Evolutionary conservation across 2,329 filamentous ascomycete genomes (phyloP), one percentile per base, ranked within the genome.

Genomic region (Teratosphaeria viscida): DNA sequence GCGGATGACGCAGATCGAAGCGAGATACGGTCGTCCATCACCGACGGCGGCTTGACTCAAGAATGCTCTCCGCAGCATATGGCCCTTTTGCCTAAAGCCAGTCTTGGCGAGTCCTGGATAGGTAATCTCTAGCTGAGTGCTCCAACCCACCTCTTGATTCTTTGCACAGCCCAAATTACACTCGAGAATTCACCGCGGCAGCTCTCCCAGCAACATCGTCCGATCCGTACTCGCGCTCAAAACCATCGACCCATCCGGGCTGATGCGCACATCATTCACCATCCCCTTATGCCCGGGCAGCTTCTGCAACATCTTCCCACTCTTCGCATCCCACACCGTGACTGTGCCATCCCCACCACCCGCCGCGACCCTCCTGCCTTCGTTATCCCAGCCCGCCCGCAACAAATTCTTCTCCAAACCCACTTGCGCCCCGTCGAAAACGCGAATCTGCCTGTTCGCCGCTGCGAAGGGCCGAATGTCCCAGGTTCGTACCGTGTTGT

Each of bases 381-480:
- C 85, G 1, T 83, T 79, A 70, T 95, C 89, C 94, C 94, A 99
- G 75, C 90, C 95, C 16, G 90, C 92, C 58, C 87, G 84, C 61
- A 95, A 84, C 14, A 99, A 78, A 68, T 97, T 97, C 80, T 94
- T 94, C 75, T 99, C 94, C 57, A 95, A 75, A 0, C 92, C 92
- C 39, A 85, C 81, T 11, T 88, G 87, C 0, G 92, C 92, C n/a
- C 94, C 94, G 67, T 97, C 92, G 72, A 94, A 96, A 0, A 90
- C 95, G 69, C 85, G 84, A 61, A 97, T 84, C 61, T 90, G 86
- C 64, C 94, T 82, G 72, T 96, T 89, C 0, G 87, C 85, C 0
- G 94, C 90, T 6, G 94, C 92, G 75, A 97, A 99, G 0, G 94
- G 92, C 66, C 92, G 83, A 57, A 99, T 89, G 72, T 99, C 92